Conservation (phyloP, 2,329 filamentous ascomycete species). For the Seiridium unicorne region DNA sequence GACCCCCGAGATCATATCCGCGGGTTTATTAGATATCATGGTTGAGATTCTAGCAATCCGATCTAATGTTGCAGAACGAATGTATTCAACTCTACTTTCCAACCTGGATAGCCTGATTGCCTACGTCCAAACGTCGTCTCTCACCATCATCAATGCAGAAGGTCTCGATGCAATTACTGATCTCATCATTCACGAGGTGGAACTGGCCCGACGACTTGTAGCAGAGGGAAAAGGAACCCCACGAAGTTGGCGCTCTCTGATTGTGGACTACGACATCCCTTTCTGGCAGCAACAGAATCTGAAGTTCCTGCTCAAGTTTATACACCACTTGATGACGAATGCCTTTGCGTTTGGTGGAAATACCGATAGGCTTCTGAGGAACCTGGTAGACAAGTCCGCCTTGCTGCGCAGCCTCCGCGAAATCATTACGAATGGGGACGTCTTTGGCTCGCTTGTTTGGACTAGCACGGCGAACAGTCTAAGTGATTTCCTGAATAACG, state of each 20-base stretch:
- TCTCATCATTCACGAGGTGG: constrained; percentile 77
- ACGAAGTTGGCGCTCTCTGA: constrained; percentile 69
- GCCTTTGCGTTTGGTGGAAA: constrained; percentile 69
- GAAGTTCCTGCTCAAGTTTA: constrained; percentile 92
- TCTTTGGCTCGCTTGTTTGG: constrained; percentile 93
- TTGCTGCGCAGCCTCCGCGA: constrained; percentile 75
- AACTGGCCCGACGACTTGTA: constrained; percentile 65
- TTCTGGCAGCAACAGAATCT: constrained; percentile 92
- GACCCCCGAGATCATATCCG: constrained; percentile 73
- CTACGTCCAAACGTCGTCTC: constrained; percentile 80
- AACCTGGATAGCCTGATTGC: constrained; percentile 90
- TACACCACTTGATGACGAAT: constrained; percentile 91
- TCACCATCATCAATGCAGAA: constrained; percentile 75
- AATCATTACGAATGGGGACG: constrained; percentile 75
- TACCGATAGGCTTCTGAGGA: constrained; percentile 85
- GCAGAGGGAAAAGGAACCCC: constrained; percentile 68
- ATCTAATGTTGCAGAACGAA: constrained; percentile 77
- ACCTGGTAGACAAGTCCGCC: constrained; percentile 89
- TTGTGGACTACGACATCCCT: constrained; percentile 90
- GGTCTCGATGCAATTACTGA: constrained; percentile 91
- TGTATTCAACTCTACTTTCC: constrained; percentile 78
- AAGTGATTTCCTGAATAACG: constrained; percentile 97
- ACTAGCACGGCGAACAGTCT: constrained; percentile 89
- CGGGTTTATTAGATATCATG: constrained; percentile 85
- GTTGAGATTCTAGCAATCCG: constrained; percentile 85